Base-by-base conservation (phyloP, 495 filamentous ascomycete genomes). In the Penicillium cataractarum region DNA sequence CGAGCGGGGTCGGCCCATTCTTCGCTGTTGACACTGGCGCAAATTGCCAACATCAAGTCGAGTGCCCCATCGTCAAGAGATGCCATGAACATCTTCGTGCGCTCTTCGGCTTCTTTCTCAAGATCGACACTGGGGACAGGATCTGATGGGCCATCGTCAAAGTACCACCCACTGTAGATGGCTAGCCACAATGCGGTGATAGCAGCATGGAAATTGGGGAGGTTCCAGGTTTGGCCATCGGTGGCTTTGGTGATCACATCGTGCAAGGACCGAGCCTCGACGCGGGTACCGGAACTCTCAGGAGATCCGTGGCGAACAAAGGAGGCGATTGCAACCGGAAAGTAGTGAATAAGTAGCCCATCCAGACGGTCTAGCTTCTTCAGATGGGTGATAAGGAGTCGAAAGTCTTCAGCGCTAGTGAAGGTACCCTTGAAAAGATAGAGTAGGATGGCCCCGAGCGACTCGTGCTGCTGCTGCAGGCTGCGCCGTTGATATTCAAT, bases 61-160 rank as follows among this genome's bases (percentile, higher is more conserved):
- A 99, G 89, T 40, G 91, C 95, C 7, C 93, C 93, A 64, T 97
- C 92, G 59, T 92, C 90, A 6, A 98, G 78, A n/a, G 89, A 86
- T 44, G 88, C 84, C 60, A 86, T 76, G 66, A 96, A 95, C 55
- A 87, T 80, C 60, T 86, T 86, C 4, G 87, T 85, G 46, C 90
- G 86, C 61, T 86, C 81, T 42, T 85, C 84, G 26, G 87, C 86
- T 73, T 95, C 92, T 33, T 81, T 82, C 51, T 86, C 83, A 6
- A 85, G 74, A 61, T 90, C 83, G 63, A 85, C 78, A 1, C 81
- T 83, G 19, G 82, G 76, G 26, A 85, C 72, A n/a, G 81, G 76
- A 4, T 78, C 80, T 27, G 80, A 78, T 48, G 80, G 80, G 57
- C 80, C 76, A 56, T 87, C 82, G 65, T 97, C 93, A 61, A 88